Percentiles rank a stretch among this genome's conserved stretches.
Conservation (phyloP, 495 filamentous ascomycete genomes). For the Staphylotrichum tortipilum region DNA sequence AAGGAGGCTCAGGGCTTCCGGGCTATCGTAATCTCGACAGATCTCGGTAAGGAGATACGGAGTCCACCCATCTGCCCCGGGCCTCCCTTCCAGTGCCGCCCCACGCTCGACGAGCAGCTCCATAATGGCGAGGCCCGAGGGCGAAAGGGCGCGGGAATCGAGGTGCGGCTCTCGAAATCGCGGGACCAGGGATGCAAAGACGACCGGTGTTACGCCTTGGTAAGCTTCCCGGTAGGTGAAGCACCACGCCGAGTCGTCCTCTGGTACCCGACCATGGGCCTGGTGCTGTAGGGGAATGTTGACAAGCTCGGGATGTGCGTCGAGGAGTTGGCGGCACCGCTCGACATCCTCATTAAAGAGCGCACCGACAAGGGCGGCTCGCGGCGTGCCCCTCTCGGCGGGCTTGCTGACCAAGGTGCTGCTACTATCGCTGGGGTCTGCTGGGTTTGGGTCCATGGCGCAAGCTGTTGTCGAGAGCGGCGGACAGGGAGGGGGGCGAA, state of each 20-base stretch:
- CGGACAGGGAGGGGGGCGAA: not conserved
- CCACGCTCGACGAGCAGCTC: slow-evolving; percentile 1
- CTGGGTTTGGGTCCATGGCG: not conserved
- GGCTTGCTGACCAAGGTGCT: not conserved
- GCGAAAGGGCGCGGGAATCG: not conserved
- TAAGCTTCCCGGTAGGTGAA: not conserved
- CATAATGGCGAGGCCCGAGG: not conserved
- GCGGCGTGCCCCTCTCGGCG: slow-evolving; percentile 1
- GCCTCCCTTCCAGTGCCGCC: not conserved
- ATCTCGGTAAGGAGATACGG: not conserved
- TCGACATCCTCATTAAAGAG: not conserved
- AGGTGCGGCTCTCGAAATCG: not conserved
- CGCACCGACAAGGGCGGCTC: not conserved
- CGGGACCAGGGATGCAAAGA: not conserved
- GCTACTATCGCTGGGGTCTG: not conserved
- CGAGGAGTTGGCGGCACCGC: not conserved
- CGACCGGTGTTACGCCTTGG: not conserved
- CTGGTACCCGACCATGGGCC: not conserved
- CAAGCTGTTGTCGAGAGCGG: not conserved
- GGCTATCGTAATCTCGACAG: slow-evolving; percentile 2
- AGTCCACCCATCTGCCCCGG: not conserved
- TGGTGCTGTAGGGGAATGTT: not conserved
- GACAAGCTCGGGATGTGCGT: not conserved
- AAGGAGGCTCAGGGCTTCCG: not conserved
- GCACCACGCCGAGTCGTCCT: not conserved